Evolutionary conservation across 2,329 filamentous ascomycete species (phyloP).

Genomic region (Venturiaceae sp.): DNA sequence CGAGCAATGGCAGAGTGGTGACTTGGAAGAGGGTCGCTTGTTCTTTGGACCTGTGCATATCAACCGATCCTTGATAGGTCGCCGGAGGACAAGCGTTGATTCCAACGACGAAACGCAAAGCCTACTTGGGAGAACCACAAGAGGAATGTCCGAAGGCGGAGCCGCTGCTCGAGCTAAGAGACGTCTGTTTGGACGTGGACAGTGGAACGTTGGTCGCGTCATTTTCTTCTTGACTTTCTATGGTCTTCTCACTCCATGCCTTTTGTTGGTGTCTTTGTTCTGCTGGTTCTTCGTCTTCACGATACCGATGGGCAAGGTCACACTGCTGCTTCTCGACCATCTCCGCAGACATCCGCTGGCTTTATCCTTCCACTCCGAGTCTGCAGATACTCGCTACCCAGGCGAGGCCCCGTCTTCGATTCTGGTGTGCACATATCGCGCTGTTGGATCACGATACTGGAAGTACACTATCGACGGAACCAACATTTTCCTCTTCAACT

Average conservation of each 20-base stretch:
- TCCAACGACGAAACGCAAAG: slow-evolving; percentile 85
- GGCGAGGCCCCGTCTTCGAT: slow-evolving; percentile 74
- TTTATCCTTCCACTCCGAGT: slow-evolving; percentile 84
- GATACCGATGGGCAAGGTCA: slow-evolving; percentile 97
- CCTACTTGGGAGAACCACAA: slow-evolving; percentile 60
- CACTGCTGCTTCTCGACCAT: slow-evolving; percentile 80
- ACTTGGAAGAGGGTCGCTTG: slow-evolving; percentile 86
- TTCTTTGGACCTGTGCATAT: slow-evolving; percentile 77
- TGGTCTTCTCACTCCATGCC: slow-evolving; percentile 74
- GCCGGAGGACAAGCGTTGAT: slow-evolving; percentile 80
- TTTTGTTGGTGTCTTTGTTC: slow-evolving; percentile 75
- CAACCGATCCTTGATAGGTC: slow-evolving; percentile 72
- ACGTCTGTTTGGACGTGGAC: slow-evolving; percentile 82
- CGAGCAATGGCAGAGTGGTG: slow-evolving; percentile 96
- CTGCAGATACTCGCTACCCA: slow-evolving; percentile 59
- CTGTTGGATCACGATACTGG: slow-evolving; percentile 92
- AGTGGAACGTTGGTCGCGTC: slow-evolving; percentile 91
- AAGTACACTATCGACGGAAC: slow-evolving; percentile 98
- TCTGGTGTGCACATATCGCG: slow-evolving; percentile 91
- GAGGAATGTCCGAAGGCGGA: slow-evolving; percentile 36
- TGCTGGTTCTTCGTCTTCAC: slow-evolving; percentile 97
- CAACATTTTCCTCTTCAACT: slow-evolving; percentile 97
- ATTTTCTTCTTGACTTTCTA: slow-evolving; percentile 98
- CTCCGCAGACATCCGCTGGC: slow-evolving; percentile 86
- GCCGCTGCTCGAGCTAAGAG: slow-evolving; percentile 50